Evolutionary conservation across 2,329 filamentous ascomycete species (phyloP).

Genomic region (Pyrenochaeta sp.): DNA sequence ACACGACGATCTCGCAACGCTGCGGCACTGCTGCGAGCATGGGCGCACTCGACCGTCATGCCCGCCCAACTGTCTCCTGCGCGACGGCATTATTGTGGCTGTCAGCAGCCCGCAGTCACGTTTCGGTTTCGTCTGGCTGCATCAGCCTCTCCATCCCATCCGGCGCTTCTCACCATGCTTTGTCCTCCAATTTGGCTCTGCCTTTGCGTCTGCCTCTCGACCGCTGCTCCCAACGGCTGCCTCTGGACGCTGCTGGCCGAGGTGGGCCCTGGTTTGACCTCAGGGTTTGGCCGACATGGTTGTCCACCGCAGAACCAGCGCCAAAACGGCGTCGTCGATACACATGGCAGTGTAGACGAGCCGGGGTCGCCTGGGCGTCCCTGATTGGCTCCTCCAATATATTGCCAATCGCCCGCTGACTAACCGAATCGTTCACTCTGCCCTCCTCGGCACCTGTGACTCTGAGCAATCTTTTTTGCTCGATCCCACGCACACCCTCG

Average conservation of each 20-base stretch:
- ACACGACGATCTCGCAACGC: slow-evolving; percentile 43
- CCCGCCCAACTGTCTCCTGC: slow-evolving; percentile 26
- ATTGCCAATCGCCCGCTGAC: slow-evolving; percentile 37
- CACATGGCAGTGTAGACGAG: slow-evolving; percentile 41
- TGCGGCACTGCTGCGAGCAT: slow-evolving; percentile 33
- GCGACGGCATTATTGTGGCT: slow-evolving; percentile 26
- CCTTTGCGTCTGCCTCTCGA: slow-evolving; percentile 12
- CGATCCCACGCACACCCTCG: slow-evolving; percentile 16
- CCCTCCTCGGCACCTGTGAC: slow-evolving; percentile 10
- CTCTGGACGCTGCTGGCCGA: too few species aligned
- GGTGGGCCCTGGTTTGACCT: too few species aligned
- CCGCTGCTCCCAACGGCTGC: too few species aligned
- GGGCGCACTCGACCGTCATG: slow-evolving; percentile 42
- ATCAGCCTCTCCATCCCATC: slow-evolving; percentile 14
- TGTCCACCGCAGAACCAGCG: slow-evolving; percentile 31
- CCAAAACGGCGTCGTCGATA: slow-evolving; percentile 38
- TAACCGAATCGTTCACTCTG: slow-evolving; percentile 29
- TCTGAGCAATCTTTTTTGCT: slow-evolving; percentile 21
- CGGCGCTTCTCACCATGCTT: slow-evolving; percentile 24
- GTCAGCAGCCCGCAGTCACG: slow-evolving; percentile 33
- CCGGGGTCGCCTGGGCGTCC: too few species aligned
- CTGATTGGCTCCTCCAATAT: slow-evolving; percentile 35
- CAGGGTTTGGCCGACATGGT: too few species aligned
- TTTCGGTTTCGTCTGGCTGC: slow-evolving; percentile 44
- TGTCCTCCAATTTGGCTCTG: slow-evolving; percentile 25